These are phyloP conservation scores for Ganoderma resinaceum DNA, from an alignment of 1,284 basidiomycete species.

Conservation along the genomic window DNA sequence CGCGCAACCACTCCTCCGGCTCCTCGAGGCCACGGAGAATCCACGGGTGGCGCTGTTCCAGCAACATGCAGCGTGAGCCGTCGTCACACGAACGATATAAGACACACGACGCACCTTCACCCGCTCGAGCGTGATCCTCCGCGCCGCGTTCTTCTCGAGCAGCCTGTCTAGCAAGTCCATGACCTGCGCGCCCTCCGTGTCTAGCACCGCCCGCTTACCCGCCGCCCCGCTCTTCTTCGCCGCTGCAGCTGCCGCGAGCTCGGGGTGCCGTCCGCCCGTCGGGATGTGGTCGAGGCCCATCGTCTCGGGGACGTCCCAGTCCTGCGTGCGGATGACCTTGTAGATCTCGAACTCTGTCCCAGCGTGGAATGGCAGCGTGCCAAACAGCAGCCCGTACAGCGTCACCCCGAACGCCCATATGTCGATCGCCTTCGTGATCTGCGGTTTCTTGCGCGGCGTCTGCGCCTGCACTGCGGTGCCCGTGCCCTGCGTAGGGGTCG, in stretches of 20 bases:
- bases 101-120: conserved; percentile 77
- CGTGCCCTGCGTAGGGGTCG: conserved; percentile 9
- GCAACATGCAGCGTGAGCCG: conserved; percentile 15
- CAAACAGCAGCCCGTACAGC: conserved; percentile 94
- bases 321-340: conserved; percentile 81
- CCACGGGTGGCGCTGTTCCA: conserved; percentile 71
- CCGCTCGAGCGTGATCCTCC: conserved; percentile 83
- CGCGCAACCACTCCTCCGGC: conserved; percentile 79
- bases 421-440: conserved; percentile 95
- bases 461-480: conserved; percentile 18
- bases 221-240: conserved; percentile 51
- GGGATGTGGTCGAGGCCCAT: conserved; percentile 81
- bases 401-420: conserved; percentile 99
- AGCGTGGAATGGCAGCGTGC: conserved; percentile 75
- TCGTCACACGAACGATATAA: neutral
- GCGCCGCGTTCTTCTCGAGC: conserved; percentile 83
- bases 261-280: conserved; percentile 64
- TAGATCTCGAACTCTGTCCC: conserved; percentile 85
- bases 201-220: conserved; percentile 18
- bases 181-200: conserved; percentile 64
- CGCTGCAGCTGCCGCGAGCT: neutral
- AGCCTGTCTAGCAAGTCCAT: conserved; percentile 79
- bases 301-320: conserved; percentile 73
- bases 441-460: conserved; percentile 53
- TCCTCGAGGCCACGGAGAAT: conserved; percentile 78